These are phyloP conservation scores for Rasamsonia emersonii DNA, from an alignment of 2,329 filamentous ascomycete species.

Conservation along the genomic window DNA sequence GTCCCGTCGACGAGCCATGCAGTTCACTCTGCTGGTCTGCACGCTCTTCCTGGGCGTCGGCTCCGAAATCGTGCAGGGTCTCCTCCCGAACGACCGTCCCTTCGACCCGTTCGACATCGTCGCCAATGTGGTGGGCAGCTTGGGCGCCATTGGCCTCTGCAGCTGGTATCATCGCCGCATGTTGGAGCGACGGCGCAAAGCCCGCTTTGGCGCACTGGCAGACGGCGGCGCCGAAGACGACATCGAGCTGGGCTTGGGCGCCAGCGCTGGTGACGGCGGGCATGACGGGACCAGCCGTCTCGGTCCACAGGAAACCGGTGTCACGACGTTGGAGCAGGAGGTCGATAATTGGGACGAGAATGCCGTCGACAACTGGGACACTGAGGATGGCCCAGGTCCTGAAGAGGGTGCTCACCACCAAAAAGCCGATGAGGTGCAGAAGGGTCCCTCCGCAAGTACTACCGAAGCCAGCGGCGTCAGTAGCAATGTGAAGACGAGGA, in stretches of 20 bases:
- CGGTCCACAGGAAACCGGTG: conserved; percentile 55
- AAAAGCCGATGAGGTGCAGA: not conserved
- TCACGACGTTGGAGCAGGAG: conserved; percentile 66
- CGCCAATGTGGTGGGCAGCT: conserved; percentile 75
- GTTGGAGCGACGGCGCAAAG: conserved; percentile 74
- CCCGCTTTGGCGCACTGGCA: conserved; percentile 64
- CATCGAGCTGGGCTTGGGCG: conserved; percentile 59
- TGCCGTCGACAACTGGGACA: conserved; percentile 56
- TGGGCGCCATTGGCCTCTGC: conserved; percentile 62
- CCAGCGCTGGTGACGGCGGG: conserved; percentile 35
- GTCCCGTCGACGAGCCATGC: conserved; percentile 70
- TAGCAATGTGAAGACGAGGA: conserved; percentile 10
- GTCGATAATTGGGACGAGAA: conserved; percentile 95
- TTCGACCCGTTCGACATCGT: conserved; percentile 79
- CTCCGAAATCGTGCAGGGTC: conserved; percentile 48
- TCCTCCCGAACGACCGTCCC: conserved; percentile 63
- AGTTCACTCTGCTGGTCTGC: conserved; percentile 74
- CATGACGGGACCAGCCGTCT: conserved; percentile 21
- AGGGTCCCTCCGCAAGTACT: not conserved
- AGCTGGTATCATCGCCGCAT: conserved; percentile 93
- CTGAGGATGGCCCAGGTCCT: conserved; percentile 40
- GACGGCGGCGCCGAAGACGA: conserved; percentile 45
- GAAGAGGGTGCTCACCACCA: conserved; percentile 4
- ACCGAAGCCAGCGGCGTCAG: not conserved
- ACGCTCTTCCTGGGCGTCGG: conserved; percentile 53